Evolutionary conservation across 768 basidiomycete genomes (phyloP), one percentile per base, ranked within the genome.

Genomic region (Pisolithus albus): DNA sequence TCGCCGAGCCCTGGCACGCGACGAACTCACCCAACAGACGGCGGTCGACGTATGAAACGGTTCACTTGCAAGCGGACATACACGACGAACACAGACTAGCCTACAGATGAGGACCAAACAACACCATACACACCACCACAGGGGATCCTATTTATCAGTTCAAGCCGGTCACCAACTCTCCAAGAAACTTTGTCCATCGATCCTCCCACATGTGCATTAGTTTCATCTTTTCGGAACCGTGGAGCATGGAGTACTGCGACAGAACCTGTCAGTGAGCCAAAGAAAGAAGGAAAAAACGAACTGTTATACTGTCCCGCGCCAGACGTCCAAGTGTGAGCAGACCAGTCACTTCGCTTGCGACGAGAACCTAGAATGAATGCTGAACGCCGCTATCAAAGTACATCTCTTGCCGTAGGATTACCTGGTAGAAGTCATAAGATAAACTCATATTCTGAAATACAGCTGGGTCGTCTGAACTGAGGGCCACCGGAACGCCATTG

Each of bases 361-460:
- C 82, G n/a, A 88, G 64, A 30, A 88, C 82, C 80, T 81, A 48
- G 26, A 11, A n/a, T 40, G 19, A 26, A 23, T 26, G 24, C 16
- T 55, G 32, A 48, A 41, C 10, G 9, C 32, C 3, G 11, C 28
- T 16, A 45, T 28, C 5, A n/a, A 7, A 23, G 5, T 10, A 44
- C 45, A 46, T 39, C 30, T 41, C n/a, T 2, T 26, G 32, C 26
- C 16, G 41, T 30, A 1, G 28, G 19, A 61, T 53, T 56, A 81
- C 86, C 72, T 89, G 88, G 65, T 77, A 90, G 64, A 82, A 89
- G 65, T 90, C 88, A 61, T 78, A 90, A 0, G 84, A 82, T 5
- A 90, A 71, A 0, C 86, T 86, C 79, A 84, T 81, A 56, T 85
- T 86, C 13, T 86, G 84, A 58, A 91, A 90, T 21, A 83, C 74